Conservation (phyloP, 306 rosid genomes). For the Cucurbita moschata region DNA sequence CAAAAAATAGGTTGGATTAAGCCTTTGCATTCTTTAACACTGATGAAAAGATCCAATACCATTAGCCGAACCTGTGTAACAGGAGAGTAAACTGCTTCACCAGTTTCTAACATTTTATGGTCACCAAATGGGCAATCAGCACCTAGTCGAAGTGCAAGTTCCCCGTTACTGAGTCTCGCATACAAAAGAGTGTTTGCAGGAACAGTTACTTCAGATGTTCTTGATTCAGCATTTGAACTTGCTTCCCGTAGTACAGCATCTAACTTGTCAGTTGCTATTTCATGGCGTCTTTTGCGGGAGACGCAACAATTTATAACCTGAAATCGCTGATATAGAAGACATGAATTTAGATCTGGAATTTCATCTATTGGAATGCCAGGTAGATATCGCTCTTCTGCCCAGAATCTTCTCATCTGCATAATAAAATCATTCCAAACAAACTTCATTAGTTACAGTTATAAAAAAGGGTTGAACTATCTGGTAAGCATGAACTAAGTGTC, state of each 20-base stretch:
- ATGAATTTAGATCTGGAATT: conserved; percentile 79
- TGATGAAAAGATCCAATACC: neutral
- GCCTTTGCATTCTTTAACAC: neutral
- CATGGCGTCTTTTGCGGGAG: conserved; percentile 65
- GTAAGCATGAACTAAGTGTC: neutral
- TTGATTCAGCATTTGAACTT: conserved; percentile 27
- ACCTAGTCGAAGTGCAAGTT: conserved; percentile 77
- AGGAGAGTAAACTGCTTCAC: conserved; percentile 85
- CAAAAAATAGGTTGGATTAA: neutral
- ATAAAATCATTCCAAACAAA: neutral
- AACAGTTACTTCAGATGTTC: conserved; percentile 10
- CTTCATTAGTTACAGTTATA: neutral
- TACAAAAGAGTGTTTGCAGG: conserved; percentile 41
- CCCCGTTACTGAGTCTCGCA: conserved; percentile 65
- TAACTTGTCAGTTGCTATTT: conserved; percentile 56
- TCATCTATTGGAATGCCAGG: conserved; percentile 68
- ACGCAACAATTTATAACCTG: conserved; percentile 90
- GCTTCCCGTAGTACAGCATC: conserved; percentile 57
- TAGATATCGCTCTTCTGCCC: conserved; percentile 52
- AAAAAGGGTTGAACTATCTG: neutral
- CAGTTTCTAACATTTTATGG: conserved; percentile 85
- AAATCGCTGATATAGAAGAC: conserved; percentile 73
- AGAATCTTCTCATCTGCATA: conserved; percentile 68
- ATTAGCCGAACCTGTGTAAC: conserved; percentile 62
- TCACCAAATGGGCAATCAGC: conserved; percentile 44